Conservation (phyloP, 768 basidiomycete genomes). For the Lentinula sp. region DNA sequence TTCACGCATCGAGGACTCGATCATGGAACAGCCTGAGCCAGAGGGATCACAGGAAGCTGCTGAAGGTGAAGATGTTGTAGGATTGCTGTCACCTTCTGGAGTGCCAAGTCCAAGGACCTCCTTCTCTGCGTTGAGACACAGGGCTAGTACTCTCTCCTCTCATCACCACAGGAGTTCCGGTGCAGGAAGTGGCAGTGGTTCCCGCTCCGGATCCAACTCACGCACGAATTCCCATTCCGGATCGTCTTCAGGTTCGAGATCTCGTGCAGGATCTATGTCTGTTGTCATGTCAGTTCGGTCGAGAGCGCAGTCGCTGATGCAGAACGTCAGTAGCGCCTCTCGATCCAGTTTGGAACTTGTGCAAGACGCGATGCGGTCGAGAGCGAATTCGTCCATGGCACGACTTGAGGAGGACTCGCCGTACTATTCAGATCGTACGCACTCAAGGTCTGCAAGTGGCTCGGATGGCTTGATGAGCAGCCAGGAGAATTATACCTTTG, state of each 20-base stretch:
- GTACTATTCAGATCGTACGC: conserved; percentile 31
- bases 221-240: conserved; percentile 25
- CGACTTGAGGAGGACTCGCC: conserved; percentile 51
- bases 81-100: conserved; percentile 37
- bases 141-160: conserved; percentile 27
- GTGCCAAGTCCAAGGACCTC: conserved; percentile 46
- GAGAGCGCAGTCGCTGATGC: conserved; percentile 61
- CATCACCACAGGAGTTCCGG: conserved; percentile 22
- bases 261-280: conserved; percentile 38
- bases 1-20: conserved; percentile 17
- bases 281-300: conserved; percentile 42
- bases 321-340: conserved; percentile 55
- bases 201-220: conserved; percentile 10
- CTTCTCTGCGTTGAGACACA: conserved; percentile 32
- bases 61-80: conserved; percentile 59
- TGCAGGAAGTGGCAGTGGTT: conserved; percentile 23
- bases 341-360: conserved; percentile 56
- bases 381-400: conserved; percentile 65
- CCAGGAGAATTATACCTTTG: conserved; percentile 73
- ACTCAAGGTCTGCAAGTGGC: conserved; percentile 46
- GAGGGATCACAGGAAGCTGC: conserved; percentile 53
- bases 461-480: conserved; percentile 41
- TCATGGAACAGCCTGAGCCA: conserved; percentile 37
- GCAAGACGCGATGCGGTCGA: conserved; percentile 37
- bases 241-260: conserved; percentile 36